phyloP scores from a whole-genome alignment of 2,329 filamentous ascomycete species.

The Talaromyces sp. region DNA sequence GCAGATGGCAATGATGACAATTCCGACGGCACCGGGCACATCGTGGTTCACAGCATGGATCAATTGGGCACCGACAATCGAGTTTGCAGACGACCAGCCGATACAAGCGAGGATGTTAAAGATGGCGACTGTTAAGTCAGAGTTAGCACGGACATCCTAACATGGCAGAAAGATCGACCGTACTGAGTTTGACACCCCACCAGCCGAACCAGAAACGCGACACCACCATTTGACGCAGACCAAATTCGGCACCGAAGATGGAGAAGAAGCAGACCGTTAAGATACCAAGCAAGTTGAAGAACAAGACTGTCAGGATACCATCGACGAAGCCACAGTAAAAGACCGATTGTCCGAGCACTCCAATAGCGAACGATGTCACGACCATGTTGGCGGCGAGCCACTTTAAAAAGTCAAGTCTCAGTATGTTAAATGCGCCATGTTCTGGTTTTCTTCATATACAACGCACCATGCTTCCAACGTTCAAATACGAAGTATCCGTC shows the following conservation, averaged over 20 bases:
- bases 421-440: conserved; percentile 7
- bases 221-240: conserved; percentile 75
- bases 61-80: conserved; percentile 73
- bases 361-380: conserved; percentile 70
- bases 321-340: conserved; percentile 70
- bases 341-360: conserved; percentile 61
- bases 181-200: conserved; percentile 63
- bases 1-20: conserved; percentile 65
- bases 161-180: conserved; percentile 22
- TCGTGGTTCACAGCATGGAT: conserved; percentile 65
- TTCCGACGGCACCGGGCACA: conserved; percentile 67
- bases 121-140: conserved; percentile 51
- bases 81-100: conserved; percentile 72
- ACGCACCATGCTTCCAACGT: conserved; percentile 67
- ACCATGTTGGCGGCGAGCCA: conserved; percentile 78
- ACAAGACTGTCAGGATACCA: conserved; percentile 64
- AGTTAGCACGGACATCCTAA: neutral
- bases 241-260: conserved; percentile 66
- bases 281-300: conserved; percentile 54
- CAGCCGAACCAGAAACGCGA: conserved; percentile 72
- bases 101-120: conserved; percentile 67
- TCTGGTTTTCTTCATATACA: conserved; percentile 12
- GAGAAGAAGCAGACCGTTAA: conserved; percentile 9
- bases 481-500: conserved; percentile 59
- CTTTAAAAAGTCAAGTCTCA: conserved; percentile 37